A percentile compares a stretch with the other conserved stretches of the same genome.
These are phyloP conservation scores for Sarocladiaceae sp. DNA, from an alignment of 2,329 filamentous ascomycete species.

Conservation along the genomic window DNA sequence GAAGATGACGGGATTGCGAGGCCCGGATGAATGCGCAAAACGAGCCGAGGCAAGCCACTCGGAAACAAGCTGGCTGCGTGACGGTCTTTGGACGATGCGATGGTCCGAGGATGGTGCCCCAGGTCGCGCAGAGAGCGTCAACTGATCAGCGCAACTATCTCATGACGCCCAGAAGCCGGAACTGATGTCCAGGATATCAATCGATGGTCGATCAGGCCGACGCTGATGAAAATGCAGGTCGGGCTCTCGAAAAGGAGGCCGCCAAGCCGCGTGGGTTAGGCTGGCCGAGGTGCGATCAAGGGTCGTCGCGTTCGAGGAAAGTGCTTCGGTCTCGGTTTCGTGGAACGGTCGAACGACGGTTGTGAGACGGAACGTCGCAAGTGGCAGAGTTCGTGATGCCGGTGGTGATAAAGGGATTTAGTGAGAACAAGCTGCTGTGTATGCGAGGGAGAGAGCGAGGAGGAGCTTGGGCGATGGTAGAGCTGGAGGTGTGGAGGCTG, in stretches of 20 bases:
- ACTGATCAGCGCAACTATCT: slow-evolving; percentile 2
- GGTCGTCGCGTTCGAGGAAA: not conserved
- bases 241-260: not conserved
- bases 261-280: not conserved
- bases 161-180: slow-evolving; percentile 1
- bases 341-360: not conserved
- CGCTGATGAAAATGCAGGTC: not conserved
- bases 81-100: not conserved
- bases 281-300: not conserved
- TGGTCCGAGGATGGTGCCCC: not conserved
- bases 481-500: not conserved
- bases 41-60: not conserved
- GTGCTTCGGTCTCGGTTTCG: too few species aligned
- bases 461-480: not conserved
- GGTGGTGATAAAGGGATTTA: not conserved
- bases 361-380: not conserved
- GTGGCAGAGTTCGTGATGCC: not conserved
- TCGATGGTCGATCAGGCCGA: not conserved
- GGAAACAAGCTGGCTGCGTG: not conserved
- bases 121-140: not conserved
- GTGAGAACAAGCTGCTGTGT: not conserved
- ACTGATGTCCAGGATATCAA: not conserved
- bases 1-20: not conserved
- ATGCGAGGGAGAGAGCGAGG: not conserved
- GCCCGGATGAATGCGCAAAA: not conserved